Base-by-base conservation (phyloP, 1,284 basidiomycete genomes). In the Rhodotorula sp. region DNA sequence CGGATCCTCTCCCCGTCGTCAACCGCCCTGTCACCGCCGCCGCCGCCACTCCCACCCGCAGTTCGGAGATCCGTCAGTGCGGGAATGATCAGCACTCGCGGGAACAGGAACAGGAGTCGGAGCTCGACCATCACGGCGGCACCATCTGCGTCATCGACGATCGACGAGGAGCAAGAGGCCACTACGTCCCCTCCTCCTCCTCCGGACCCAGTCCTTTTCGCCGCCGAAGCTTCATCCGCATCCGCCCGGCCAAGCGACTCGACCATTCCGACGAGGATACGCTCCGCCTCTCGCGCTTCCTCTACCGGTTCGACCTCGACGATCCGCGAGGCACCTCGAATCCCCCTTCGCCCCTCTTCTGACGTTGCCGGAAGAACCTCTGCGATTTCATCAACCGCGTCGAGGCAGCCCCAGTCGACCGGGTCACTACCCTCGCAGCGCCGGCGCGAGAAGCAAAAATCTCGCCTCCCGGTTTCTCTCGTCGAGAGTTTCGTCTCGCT, bases 401-500 rank as follows among this genome's bases (percentile, higher is more conserved):
- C 39, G 10, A 3, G 52, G 52, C 75, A 31, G 49, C 72, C 59
- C 56, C 75, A 39, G 65, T 79, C 61, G 73, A 79, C 48, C 65
- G 80, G 43, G 4, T 79, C 82, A 23, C 78, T 76, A 23, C 78
- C 79, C 62, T 72, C 79, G 3, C 49, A n/a, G 20, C 39, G 39
- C 39, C 39, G 39, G 2, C 69, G 58, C 15, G 89, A 89, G 20
- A 90, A 91, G 79, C 82, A 82, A 57, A 89, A 91, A 81, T 87
- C 85, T 74, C 85, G 91, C 15, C 84, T 92, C 10, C 82, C 83
- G 60, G 87, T 89, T n/a, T 86, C 91, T 59, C 83, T 92, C 39
- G 87, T 91, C n/a, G 90, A 91, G 80, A 90, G 90, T 1, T 90
- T 91, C 77, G 81, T 92, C 66, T 85, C 88, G 23, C 81, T 92